Conservation (phyloP, 345 rosid species). For the rapeseed (Brassica napus) region DNA sequence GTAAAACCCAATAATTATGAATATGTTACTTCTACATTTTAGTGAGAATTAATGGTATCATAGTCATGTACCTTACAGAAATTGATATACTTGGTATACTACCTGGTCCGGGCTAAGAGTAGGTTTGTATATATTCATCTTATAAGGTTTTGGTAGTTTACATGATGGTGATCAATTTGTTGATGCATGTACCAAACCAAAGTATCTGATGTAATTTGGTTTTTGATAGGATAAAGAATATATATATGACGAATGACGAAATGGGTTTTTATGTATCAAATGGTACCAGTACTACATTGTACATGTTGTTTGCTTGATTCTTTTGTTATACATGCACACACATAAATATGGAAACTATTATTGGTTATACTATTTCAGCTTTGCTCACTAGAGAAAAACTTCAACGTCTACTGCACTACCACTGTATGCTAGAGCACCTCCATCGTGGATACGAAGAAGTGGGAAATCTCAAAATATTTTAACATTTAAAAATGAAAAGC, state of each 20-base stretch:
- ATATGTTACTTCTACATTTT: background rate
- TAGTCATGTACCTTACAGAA: background rate
- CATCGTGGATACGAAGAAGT: too few relatives aligned
- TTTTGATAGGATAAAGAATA: background rate
- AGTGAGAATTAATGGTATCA: constrained; percentile 15
- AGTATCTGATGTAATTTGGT: background rate
- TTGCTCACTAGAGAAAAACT: background rate
- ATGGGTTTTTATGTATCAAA: background rate
- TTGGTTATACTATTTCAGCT: background rate
- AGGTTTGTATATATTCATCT: background rate
- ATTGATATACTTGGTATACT: constrained; percentile 1
- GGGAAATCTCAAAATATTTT: too few relatives aligned
- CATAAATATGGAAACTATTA: background rate
- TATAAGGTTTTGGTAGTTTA: background rate
- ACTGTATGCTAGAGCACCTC: background rate
- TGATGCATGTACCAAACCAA: background rate
- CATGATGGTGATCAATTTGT: background rate
- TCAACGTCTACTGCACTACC: background rate
- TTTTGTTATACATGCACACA: background rate
- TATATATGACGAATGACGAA: background rate
- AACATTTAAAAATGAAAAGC: too few relatives aligned
- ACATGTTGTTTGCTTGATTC: background rate
- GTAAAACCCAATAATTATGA: constrained; percentile 26
- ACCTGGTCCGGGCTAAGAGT: background rate
- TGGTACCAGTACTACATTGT: background rate